A percentile compares a stretch with the other conserved stretches of the same genome.
These are phyloP conservation scores for Trypanosoma melophagium DNA, from an alignment of 208 protist genomes.

Conservation along the genomic window DNA sequence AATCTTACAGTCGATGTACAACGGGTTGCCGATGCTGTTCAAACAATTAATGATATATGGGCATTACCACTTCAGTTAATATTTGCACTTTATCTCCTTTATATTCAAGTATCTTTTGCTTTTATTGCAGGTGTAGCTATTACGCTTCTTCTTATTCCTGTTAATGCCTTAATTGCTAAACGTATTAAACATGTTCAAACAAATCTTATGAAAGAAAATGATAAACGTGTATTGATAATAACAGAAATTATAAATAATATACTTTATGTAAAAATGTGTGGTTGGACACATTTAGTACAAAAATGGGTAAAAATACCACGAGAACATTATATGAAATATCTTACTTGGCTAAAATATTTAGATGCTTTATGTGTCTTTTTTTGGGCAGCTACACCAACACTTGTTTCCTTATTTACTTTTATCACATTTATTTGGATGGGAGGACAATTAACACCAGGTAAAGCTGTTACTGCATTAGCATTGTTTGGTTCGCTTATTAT, in stretches of 20 bases:
- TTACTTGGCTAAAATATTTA: constrained; percentile 35
- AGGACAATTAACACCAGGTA: constrained; percentile 29
- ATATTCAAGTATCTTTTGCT: constrained; percentile 36
- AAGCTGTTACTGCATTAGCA: constrained; percentile 28
- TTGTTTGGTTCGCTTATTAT: constrained; percentile 30
- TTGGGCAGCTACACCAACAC: constrained; percentile 32
- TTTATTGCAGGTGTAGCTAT: constrained; percentile 34
- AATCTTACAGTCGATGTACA: constrained; percentile 32
- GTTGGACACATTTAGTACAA: constrained; percentile 16
- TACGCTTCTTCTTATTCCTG: constrained; percentile 25
- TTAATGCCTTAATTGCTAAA: constrained; percentile 33
- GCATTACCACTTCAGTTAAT: constrained; percentile 30
- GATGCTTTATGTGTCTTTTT: constrained; percentile 40
- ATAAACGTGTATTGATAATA: constrained; percentile 33
- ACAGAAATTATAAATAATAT: constrained; percentile 36
- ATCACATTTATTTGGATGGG: constrained; percentile 31
- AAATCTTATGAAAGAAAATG: constrained; percentile 28
- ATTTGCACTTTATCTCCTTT: constrained; percentile 31
- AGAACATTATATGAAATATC: constrained; percentile 25
- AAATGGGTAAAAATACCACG: constrained; percentile 26
- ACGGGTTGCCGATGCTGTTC: constrained; percentile 26
- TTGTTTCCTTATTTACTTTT: constrained; percentile 39
- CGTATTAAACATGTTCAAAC: constrained; percentile 24
- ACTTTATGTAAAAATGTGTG: constrained; percentile 33
- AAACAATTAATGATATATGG: constrained; percentile 34